Evolutionary conservation across 371 early-diverging fungal species (phyloP).

Genomic region (Rhizopus delemar): DNA sequence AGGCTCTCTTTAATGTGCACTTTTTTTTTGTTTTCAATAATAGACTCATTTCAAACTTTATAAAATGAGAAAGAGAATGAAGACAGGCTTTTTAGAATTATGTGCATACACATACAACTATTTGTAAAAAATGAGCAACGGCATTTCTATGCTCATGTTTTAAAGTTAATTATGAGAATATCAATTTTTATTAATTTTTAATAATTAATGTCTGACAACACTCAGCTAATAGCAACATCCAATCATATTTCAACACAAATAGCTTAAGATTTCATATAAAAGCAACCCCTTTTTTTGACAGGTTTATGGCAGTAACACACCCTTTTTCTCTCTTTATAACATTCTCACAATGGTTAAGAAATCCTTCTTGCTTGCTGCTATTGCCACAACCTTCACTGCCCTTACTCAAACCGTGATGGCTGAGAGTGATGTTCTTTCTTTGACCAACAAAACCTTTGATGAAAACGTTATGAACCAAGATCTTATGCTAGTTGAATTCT

Average conservation of each 20-base stretch:
- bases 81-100: too few relatives aligned
- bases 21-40: too few relatives aligned
- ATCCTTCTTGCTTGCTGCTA: conserved; percentile 41
- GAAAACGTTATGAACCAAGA: conserved; percentile 61
- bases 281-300: not conserved
- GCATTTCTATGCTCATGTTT: too few relatives aligned
- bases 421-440: conserved; percentile 70
- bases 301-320: not conserved
- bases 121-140: too few relatives aligned
- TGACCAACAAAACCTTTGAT: conserved; percentile 69
- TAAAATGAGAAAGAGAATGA: too few relatives aligned
- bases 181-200: not conserved
- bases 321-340: conserved; percentile 9
- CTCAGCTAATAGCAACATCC: not conserved
- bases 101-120: too few relatives aligned
- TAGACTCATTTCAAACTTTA: too few relatives aligned
- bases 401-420: conserved; percentile 41
- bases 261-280: not conserved
- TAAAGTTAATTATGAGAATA: too few relatives aligned
- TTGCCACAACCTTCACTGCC: conserved; percentile 44
- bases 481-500: conserved; percentile 90
- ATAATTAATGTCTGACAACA: not conserved
- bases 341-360: conserved; percentile 37
- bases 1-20: too few relatives aligned
- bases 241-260: conserved; percentile 21